phyloP scores from a whole-genome alignment of 1,284 basidiomycete genomes.

The Ceratobasidium sp. region DNA sequence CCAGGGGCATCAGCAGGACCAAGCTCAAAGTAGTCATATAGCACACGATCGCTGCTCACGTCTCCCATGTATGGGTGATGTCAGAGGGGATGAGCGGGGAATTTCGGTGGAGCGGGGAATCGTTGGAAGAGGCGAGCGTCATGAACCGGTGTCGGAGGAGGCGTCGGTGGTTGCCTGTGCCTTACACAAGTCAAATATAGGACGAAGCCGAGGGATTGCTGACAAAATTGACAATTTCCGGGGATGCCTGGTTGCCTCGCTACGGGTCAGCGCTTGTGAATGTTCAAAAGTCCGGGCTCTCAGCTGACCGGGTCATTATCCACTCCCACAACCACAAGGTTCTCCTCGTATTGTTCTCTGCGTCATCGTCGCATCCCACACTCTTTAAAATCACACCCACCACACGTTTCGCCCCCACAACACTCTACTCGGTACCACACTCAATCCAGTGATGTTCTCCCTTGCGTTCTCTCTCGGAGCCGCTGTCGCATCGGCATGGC shows the following conservation, averaged over 20 bases:
- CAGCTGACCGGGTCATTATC: slow-evolving; percentile 20
- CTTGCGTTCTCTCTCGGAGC: slow-evolving; percentile 32
- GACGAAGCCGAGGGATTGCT: no score
- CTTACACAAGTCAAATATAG: no score
- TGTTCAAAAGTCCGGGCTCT: slow-evolving; percentile 17
- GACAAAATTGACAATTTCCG: not conserved
- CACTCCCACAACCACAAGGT: slow-evolving; percentile 2
- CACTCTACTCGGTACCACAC: not conserved
- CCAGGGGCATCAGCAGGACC: slow-evolving; percentile 22
- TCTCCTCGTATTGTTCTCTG: not conserved
- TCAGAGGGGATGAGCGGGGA: no score
- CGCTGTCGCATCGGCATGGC: slow-evolving; percentile 20
- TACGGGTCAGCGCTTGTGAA: slow-evolving; percentile 32
- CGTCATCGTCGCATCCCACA: slow-evolving; percentile 41
- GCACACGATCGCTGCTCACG: no score
- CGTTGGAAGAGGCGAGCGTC: no score
- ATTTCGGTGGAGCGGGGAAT: no score
- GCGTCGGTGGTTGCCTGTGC: not conserved
- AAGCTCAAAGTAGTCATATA: not conserved
- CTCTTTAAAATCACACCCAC: slow-evolving; percentile 25
- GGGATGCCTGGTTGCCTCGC: slow-evolving; percentile 22
- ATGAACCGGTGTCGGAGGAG: not conserved
- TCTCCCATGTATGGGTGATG: no score
- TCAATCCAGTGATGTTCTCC: slow-evolving; percentile 21
- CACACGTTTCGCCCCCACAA: not conserved